Percentiles rank a stretch among this genome's conserved stretches.
phyloP scores from a whole-genome alignment of 1,139 yeast genomes.

The Pichia sp. region DNA sequence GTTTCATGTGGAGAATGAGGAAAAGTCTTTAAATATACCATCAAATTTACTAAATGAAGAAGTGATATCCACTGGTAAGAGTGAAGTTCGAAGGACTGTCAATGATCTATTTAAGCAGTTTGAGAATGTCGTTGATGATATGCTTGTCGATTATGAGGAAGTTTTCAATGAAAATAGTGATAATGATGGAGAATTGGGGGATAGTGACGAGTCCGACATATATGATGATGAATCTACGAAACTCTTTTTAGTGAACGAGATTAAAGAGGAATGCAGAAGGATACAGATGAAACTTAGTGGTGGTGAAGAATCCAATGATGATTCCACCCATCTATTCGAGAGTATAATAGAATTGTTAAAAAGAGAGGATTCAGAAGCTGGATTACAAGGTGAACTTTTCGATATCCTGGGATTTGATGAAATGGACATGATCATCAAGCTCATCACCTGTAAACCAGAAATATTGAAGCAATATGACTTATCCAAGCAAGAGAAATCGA shows the following conservation, averaged over 20 bases:
- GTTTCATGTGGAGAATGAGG: slow-evolving; percentile 28
- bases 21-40: slow-evolving; percentile 23
- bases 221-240: slow-evolving; percentile 9
- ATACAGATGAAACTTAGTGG: slow-evolving; percentile 23
- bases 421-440: slow-evolving; percentile 64
- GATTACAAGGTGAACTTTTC: slow-evolving; percentile 58
- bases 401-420: slow-evolving; percentile 84
- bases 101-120: slow-evolving; percentile 32
- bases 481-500: background rate
- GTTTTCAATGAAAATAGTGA: slow-evolving; percentile 2
- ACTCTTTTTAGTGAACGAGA: slow-evolving; percentile 20
- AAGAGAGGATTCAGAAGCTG: slow-evolving; percentile 44
- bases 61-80: slow-evolving; percentile 15
- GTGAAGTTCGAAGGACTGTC: slow-evolving; percentile 29
- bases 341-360: slow-evolving; percentile 27
- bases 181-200: slow-evolving; percentile 15
- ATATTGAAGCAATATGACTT: slow-evolving; percentile 15
- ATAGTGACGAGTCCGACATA: slow-evolving; percentile 21
- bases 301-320: slow-evolving; percentile 2
- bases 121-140: slow-evolving; percentile 28
- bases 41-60: slow-evolving; percentile 20
- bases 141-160: slow-evolving; percentile 15
- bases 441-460: slow-evolving; percentile 46
- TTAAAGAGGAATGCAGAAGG: slow-evolving; percentile 33
- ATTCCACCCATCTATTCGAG: slow-evolving; percentile 22